Conservation (phyloP, 140 eudicot genomes). For the Flaveria floridana region DNA sequence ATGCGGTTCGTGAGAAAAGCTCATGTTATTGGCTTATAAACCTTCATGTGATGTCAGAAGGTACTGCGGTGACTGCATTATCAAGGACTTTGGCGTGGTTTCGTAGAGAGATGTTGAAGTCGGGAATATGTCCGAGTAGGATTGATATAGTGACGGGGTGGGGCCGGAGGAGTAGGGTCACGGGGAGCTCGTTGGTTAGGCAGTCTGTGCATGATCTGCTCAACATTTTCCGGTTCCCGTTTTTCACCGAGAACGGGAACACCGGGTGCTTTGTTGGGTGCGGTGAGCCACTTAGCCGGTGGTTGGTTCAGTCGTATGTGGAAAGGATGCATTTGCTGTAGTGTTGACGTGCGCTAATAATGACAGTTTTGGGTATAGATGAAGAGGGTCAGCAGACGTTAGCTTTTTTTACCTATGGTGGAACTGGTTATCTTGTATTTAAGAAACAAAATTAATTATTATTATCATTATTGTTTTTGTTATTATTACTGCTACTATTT, state of each 20-base stretch:
- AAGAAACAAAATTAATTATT: conserved; percentile 10
- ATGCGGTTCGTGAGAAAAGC: conserved; percentile 75
- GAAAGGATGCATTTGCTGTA: conserved; percentile 95
- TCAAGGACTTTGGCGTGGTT: conserved; percentile 95
- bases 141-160: conserved; percentile 96
- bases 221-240: conserved; percentile 66
- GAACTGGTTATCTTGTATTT: conserved; percentile 30
- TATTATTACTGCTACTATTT: not conserved
- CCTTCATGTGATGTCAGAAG: conserved; percentile 95
- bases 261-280: conserved; percentile 95
- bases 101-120: conserved; percentile 58
- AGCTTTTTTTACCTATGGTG: conserved; percentile 16
- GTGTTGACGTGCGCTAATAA: conserved; percentile 22
- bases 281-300: conserved; percentile 80
- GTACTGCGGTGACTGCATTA: conserved; percentile 93
- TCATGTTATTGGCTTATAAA: conserved; percentile 90
- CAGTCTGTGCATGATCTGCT: conserved; percentile 81
- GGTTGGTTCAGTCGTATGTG: conserved; percentile 79
- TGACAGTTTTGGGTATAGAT: conserved; percentile 27
- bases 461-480: not conserved
- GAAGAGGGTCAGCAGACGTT: conserved; percentile 5
- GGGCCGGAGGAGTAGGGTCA: conserved; percentile 95
- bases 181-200: conserved; percentile 80
- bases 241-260: conserved; percentile 73
- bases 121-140: conserved; percentile 71